Evolutionary conservation across 768 basidiomycete species (phyloP), one percentile per base, ranked within the genome.

Genomic region (Fibroporia radiculosa): DNA sequence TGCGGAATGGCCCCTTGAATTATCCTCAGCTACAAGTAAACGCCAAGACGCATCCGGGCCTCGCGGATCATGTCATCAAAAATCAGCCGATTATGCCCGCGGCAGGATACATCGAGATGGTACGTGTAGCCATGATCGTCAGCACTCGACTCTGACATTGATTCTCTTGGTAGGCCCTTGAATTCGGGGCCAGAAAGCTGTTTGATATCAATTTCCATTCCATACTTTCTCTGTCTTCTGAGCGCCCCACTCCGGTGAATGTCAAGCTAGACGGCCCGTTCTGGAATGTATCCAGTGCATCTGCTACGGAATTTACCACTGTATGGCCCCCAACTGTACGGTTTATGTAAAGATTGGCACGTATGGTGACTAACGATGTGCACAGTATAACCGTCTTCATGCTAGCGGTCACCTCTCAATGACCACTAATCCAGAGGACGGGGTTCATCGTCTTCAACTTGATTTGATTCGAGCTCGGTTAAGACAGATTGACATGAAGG

Each of bases 41-140:
- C 48, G 40, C 47, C 7, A 42, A 56, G 11, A 68, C 66, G 1
- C 66, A 68, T 43, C 67, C 73, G 0, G 60, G 60, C 22, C 52
- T 75, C 6, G 65, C 69, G 0, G 63, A 73, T 24, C 73, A 75
- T 50, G 50, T 72, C 16, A 69, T 74, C 31, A 62, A 64, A 23
- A 67, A 66, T 1, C 69, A 72, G 19, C 61, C 69, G 0, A 71
- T 74, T 20, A 66, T 72, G 65, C 70, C 73, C 7, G 71, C 70
- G 11, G 63, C 71, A 12, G 73, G 70, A 14, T 74, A 56, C 39
- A 51, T 68, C 1, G 60, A 63, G 43, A 68, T 70, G 66, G 68
- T 70, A 19, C 12, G 68, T 70, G 10, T 19, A 31, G 37, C 20
- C 32, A n/a, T n/a, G n/a, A n/a, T n/a, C n/a, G n/a, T 12, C 8